Base-by-base conservation (phyloP, 805 yeast genomes). In the Cyberlindnera petersonii region DNA sequence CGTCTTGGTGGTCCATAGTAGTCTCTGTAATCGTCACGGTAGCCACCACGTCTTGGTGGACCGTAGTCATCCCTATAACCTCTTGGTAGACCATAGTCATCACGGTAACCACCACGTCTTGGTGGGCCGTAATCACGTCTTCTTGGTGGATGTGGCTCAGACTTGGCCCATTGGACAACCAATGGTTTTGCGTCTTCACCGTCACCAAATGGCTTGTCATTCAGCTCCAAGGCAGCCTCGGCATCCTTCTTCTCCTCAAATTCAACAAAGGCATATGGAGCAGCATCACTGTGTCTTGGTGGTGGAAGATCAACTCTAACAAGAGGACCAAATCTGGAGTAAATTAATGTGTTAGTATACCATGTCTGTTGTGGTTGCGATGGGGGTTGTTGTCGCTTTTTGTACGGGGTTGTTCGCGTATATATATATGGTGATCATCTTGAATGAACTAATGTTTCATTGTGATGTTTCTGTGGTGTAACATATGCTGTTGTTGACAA, bases 261-360 rank as follows among this genome's bases (percentile, higher is more conserved):
- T 52, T 78, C 82, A 19, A 79, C 83, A 59, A 78, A 79, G 7
- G 82, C 85, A 52, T 68, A 79, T 50, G 77, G 79, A 44, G 74
- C 68, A 28, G 78, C 77, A 48, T 74, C 79, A 40, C 71, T 71
- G 21, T 72, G 66, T 58, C 77, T 71, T 43, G 82, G 79, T 39
- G 83, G 83, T 29, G 82, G 77, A 33, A 78, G 73, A 46, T 74
- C 80, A 36, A 78, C 72, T 59, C 80, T 68, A 35, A 74, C 74
- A 31, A 79, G 63, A 48, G 68, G 70, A 35, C 84, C 85, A 47
- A 50, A 74, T 56, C 82, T 76, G 37, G 21, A 19, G 8, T 9
- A 26, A 26, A 26, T 5, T 8, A 18, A 17, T 5, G 6, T 28
- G 33, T 30, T 30, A 30, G 33, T 30, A 30, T 17, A 11, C 22